phyloP scores from a whole-genome alignment of 2,329 filamentous ascomycete species.

The Saccharata proteae region DNA sequence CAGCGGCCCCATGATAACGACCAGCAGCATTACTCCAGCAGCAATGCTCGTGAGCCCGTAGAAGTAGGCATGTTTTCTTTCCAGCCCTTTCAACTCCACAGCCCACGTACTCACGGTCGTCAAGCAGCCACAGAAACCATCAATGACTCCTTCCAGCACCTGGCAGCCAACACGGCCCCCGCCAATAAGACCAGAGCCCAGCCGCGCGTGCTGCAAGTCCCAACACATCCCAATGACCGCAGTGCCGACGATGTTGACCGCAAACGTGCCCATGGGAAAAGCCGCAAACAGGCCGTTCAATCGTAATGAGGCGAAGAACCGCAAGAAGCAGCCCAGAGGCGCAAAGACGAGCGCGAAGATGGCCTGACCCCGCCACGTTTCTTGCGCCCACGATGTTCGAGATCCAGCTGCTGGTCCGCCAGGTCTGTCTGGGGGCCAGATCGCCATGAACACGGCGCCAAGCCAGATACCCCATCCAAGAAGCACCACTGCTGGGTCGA shows the following conservation, averaged over 20 bases:
- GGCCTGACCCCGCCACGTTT: slow-evolving; percentile 62
- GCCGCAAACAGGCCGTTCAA: slow-evolving; percentile 54
- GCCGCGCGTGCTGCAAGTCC: slow-evolving; percentile 57
- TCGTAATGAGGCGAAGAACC: slow-evolving; percentile 59
- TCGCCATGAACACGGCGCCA: slow-evolving; percentile 58
- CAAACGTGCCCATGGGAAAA: slow-evolving; percentile 80
- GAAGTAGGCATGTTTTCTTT: slow-evolving; percentile 47
- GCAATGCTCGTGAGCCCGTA: slow-evolving; percentile 55
- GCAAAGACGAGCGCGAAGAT: slow-evolving; percentile 73
- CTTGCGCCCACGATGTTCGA: slow-evolving; percentile 36
- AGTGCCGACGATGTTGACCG: slow-evolving; percentile 67
- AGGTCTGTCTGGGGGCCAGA: slow-evolving; percentile 53
- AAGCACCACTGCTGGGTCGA: slow-evolving; percentile 53
- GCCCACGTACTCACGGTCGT: slow-evolving; percentile 39
- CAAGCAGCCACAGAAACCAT: slow-evolving; percentile 36
- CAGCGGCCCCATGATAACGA: slow-evolving; percentile 63
- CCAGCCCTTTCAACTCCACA: slow-evolving; percentile 28
- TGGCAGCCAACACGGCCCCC: slow-evolving; percentile 30
- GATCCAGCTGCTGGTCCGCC: slow-evolving; percentile 9
- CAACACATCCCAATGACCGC: slow-evolving; percentile 62
- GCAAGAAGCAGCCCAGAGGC: slow-evolving; percentile 61
- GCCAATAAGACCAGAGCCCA: slow-evolving; percentile 31
- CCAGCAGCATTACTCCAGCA: slow-evolving; percentile 45
- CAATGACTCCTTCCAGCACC: slow-evolving; percentile 34
- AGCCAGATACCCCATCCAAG: slow-evolving; percentile 67